Evolutionary conservation across 768 basidiomycete species (phyloP).

Genomic region (Mycena alexandri): DNA sequence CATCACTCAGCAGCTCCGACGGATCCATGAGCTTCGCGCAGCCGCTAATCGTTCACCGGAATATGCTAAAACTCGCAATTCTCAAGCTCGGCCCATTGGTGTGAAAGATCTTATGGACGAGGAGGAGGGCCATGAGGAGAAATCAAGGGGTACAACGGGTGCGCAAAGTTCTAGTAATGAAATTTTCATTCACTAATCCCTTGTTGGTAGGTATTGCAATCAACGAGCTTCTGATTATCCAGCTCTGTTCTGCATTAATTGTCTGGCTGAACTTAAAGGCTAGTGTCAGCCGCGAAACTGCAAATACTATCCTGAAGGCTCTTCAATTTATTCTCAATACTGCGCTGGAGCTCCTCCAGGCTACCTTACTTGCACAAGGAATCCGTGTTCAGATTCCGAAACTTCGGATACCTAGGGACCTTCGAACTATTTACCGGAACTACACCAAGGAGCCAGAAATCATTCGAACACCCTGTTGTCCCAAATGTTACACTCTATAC

Average conservation of each 20-base stretch:
- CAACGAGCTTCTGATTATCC: conserved; percentile 9
- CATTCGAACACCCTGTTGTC: too few relatives aligned
- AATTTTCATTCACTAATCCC: neutral
- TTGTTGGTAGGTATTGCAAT: conserved; percentile 8
- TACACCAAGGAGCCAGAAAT: too few relatives aligned
- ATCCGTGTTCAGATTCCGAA: conserved; percentile 23
- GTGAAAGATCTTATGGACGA: conserved; percentile 2
- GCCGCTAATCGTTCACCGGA: too few relatives aligned
- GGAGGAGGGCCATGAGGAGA: neutral
- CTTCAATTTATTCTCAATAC: conserved; percentile 29
- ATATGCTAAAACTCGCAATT: too few relatives aligned
- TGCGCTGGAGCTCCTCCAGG: conserved; percentile 22
- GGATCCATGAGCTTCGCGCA: too few relatives aligned
- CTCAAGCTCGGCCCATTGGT: too few relatives aligned
- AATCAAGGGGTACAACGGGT: conserved; percentile 5
- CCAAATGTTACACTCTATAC: too few relatives aligned
- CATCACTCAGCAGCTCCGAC: too few relatives aligned
- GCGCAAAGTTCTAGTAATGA: neutral
- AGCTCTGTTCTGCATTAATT: conserved; percentile 30
- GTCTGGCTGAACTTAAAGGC: conserved; percentile 31
- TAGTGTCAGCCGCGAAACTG: conserved; percentile 27
- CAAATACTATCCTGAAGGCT: conserved; percentile 28
- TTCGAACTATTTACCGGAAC: conserved; percentile 22
- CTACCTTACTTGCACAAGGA: conserved; percentile 18
- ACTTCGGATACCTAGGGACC: conserved; percentile 26